Evolutionary conservation across 106 monocot species (phyloP).

Genomic region (Apostasia shenzhenica): DNA sequence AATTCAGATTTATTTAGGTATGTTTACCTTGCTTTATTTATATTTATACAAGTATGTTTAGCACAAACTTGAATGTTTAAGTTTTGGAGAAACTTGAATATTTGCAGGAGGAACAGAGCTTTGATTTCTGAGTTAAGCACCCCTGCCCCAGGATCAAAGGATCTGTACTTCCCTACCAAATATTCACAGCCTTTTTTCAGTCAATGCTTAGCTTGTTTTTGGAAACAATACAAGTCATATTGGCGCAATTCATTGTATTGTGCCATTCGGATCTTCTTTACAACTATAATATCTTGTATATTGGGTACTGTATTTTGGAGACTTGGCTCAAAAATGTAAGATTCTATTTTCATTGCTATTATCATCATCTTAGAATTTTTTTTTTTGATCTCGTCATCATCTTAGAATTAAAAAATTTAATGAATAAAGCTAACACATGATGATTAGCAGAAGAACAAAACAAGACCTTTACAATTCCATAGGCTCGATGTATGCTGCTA

Average conservation of each 20-base stretch:
- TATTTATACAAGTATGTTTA: too few relatives aligned
- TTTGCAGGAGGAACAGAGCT: slow-evolving; percentile 54
- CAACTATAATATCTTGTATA: slow-evolving; percentile 36
- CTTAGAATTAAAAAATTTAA: background rate
- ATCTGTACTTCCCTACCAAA: slow-evolving; percentile 50
- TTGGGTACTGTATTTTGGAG: slow-evolving; percentile 76
- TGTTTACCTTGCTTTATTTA: background rate
- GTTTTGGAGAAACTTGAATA: background rate
- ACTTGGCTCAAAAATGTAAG: slow-evolving; percentile 50
- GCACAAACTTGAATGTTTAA: background rate
- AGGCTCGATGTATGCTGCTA: slow-evolving; percentile 16
- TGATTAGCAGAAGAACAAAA: background rate
- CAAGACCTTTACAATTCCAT: slow-evolving; percentile 17
- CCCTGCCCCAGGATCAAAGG: slow-evolving; percentile 39
- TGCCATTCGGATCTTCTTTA: slow-evolving; percentile 42
- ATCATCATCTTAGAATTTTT: too few relatives aligned
- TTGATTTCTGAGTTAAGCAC: slow-evolving; percentile 45
- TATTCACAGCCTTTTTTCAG: slow-evolving; percentile 43
- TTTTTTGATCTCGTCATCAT: too few relatives aligned
- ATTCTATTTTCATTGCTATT: background rate
- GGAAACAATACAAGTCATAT: slow-evolving; percentile 77
- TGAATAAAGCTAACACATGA: background rate
- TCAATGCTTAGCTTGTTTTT: slow-evolving; percentile 67
- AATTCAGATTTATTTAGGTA: slow-evolving; percentile 31
- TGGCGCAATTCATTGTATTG: slow-evolving; percentile 79